A percentile compares a stretch with the other conserved stretches of the same genome.
Conservation (phyloP, 2,329 filamentous ascomycete genomes). For the Talaromyces sp. region DNA sequence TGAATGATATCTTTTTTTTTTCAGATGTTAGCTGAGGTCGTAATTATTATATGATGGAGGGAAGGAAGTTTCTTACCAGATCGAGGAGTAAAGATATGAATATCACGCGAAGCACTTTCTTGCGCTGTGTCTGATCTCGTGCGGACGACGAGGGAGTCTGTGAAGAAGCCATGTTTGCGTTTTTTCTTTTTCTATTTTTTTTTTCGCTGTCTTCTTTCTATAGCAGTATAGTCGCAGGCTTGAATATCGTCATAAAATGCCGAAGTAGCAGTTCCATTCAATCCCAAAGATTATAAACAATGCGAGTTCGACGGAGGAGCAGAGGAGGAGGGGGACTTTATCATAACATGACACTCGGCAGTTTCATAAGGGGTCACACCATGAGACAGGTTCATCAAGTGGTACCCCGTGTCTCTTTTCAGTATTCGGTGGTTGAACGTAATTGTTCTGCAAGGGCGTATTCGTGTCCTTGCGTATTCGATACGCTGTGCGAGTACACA, state of each 20-base stretch:
- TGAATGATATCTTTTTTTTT: slow-evolving; percentile 77
- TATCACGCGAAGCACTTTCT: slow-evolving; percentile 78
- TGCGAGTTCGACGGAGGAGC: neutral
- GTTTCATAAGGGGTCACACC: too few relatives aligned
- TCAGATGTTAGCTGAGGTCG: neutral
- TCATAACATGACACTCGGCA: too few relatives aligned
- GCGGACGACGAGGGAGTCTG: slow-evolving; percentile 18
- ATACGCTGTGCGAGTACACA: too few relatives aligned
- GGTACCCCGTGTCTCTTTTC: too few relatives aligned
- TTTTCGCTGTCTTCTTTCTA: too few relatives aligned
- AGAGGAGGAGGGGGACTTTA: too few relatives aligned
- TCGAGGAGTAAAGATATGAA: slow-evolving; percentile 86
- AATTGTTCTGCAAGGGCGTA: too few relatives aligned
- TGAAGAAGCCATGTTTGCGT: neutral
- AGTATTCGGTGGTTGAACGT: too few relatives aligned
- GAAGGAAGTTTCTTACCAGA: slow-evolving; percentile 57
- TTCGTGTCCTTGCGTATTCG: too few relatives aligned
- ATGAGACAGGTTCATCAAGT: neutral
- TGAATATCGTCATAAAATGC: too few relatives aligned
- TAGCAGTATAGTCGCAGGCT: too few relatives aligned
- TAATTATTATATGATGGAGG: neutral
- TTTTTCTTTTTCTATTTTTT: neutral
- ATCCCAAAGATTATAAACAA: neutral
- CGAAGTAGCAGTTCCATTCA: too few relatives aligned
- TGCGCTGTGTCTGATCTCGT: slow-evolving; percentile 45